A percentile compares a stretch with the other conserved stretches of the same genome.
Evolutionary conservation across 1,284 basidiomycete species (phyloP).

Genomic region (Pholiota adiposa): DNA sequence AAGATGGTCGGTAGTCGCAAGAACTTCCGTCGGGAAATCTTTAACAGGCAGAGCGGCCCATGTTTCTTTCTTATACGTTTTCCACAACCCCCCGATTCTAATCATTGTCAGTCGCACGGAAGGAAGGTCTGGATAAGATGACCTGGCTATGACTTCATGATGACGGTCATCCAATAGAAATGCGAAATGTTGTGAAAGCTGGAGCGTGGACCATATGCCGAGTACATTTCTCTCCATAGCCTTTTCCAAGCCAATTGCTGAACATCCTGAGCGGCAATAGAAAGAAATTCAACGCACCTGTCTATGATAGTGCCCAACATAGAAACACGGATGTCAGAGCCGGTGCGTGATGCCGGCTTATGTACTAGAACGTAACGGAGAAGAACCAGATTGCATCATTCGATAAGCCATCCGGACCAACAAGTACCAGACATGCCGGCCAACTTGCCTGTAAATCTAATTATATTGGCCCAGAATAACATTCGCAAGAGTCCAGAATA

Average conservation of each 20-base stretch:
- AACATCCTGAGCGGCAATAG: neutral
- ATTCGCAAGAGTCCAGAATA: neutral
- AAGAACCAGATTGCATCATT: neutral
- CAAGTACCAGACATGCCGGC: neutral
- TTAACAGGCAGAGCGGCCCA: neutral
- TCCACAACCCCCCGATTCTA: neutral
- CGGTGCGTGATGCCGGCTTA: neutral
- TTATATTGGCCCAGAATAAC: neutral
- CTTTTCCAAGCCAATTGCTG: neutral
- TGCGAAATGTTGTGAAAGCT: neutral
- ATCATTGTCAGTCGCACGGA: neutral
- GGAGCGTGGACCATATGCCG: neutral
- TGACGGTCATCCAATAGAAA: neutral
- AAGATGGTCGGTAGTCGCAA: neutral
- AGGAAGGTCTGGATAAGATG: neutral
- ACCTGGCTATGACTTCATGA: conserved; percentile 10
- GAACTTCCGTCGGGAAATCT: neutral
- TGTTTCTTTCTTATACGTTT: neutral
- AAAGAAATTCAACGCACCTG: neutral
- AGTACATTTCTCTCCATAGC: neutral
- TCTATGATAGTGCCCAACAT: neutral
- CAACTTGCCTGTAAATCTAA: neutral
- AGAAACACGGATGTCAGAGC: neutral
- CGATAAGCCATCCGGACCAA: neutral
- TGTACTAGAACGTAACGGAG: neutral